Evolutionary conservation across 2,329 filamentous ascomycete genomes (phyloP), one percentile per base, ranked within the genome.

Genomic region (Monosporascus sp.): DNA sequence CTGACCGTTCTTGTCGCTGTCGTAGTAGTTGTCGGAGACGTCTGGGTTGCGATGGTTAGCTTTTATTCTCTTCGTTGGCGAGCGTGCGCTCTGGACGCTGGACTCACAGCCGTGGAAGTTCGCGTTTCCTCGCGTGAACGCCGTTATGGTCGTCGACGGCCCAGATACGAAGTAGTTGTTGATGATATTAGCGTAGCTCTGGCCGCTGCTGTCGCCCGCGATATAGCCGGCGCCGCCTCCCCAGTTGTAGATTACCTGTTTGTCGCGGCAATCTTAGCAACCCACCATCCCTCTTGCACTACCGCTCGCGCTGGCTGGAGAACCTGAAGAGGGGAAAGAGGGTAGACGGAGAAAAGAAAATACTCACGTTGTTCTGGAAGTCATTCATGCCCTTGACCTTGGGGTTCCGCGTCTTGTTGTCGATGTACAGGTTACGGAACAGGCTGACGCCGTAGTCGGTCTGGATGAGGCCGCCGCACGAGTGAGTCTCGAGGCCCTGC

Each of bases 161-260:
- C 79, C 80, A 2, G 73, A 74, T 54, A 82, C 77, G 64, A 81
- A 82, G 63, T 82, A 81, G 64, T 82, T 82, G 54, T 76, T 76
- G 50, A 81, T 69, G 51, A 82, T 76, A 55, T 82, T 79, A 5
- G 72, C 77, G 48, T 74, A 71, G 50, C 74, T 79, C 25, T 69
- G 59, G 5, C 72, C 77, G 0, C 60, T 66, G 36, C 74, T 77
- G 54, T 79, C 77, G 3, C 78, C 78, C 0, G 77, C 77, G 49
- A 80, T 82, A 50, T 82, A 82, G 4, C 74, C 79, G 5, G 77
- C 78, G 0, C 78, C 77, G 1, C 71, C 70, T 9, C 78, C 78
- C 72, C 77, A 82, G 61, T 82, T 82, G 60, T 82, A 82, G 3
- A 82, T 60, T 3, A 82, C 71, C 59, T 77, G 27, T 6, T 6